Conservation (phyloP, 805 yeast species). For the Spathaspora gorwiae region DNA sequence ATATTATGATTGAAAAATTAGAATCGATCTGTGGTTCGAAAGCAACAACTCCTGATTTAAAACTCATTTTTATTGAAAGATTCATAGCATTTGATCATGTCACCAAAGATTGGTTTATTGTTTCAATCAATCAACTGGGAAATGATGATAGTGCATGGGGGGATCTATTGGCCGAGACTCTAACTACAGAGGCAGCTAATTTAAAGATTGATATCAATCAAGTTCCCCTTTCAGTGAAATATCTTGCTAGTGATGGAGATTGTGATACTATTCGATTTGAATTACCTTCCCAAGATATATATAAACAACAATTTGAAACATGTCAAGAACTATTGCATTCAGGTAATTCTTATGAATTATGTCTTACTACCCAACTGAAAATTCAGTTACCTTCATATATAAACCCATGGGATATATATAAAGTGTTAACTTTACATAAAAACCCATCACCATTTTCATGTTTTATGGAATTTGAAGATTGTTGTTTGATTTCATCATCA, state of each 20-base stretch:
- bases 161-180: slow-evolving; percentile 9
- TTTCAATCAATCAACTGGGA: slow-evolving; percentile 39
- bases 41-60: slow-evolving; percentile 59
- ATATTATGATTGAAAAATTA: slow-evolving; percentile 28
- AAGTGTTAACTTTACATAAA: slow-evolving; percentile 51
- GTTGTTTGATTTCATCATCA: slow-evolving; percentile 73
- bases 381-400: slow-evolving; percentile 47
- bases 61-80: slow-evolving; percentile 66
- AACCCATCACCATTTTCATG: slow-evolving; percentile 95
- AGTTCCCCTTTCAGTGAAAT: slow-evolving; percentile 18
- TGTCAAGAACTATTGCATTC: slow-evolving; percentile 66
- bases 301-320: slow-evolving; percentile 48
- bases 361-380: slow-evolving; percentile 75
- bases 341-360: slow-evolving; percentile 93
- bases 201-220: slow-evolving; percentile 11
- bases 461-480: slow-evolving; percentile 64
- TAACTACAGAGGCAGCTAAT: slow-evolving; percentile 1
- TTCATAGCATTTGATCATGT: slow-evolving; percentile 52
- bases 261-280: slow-evolving; percentile 29
- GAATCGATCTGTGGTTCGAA: slow-evolving; percentile 26
- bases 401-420: slow-evolving; percentile 76
- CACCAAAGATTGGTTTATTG: slow-evolving; percentile 43
- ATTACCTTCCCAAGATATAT: slow-evolving; percentile 51
- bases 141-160: slow-evolving; percentile 36
- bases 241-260: slow-evolving; percentile 17